phyloP scores from a whole-genome alignment of 2,329 filamentous ascomycete genomes.

The Paecilomyces formosus region DNA sequence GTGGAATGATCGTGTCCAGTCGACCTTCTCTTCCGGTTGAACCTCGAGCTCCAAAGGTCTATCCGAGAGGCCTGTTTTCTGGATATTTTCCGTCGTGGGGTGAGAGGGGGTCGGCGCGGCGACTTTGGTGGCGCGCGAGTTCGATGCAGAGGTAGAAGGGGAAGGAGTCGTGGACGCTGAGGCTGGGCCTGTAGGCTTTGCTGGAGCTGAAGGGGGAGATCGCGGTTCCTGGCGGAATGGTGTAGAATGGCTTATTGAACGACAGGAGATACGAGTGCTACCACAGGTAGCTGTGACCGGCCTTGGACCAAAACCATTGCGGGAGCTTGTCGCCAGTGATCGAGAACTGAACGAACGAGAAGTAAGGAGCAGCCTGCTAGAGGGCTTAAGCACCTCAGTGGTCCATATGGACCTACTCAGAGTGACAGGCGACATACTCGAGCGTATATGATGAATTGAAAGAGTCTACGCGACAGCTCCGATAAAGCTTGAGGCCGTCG shows the following conservation, averaged over 20 bases:
- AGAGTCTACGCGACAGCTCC: background rate
- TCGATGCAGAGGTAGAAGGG: constrained; percentile 8
- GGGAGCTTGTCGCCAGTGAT: background rate
- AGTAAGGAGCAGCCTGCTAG: background rate
- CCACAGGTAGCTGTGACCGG: background rate
- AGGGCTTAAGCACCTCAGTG: constrained; percentile 3
- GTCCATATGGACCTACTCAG: constrained; percentile 7
- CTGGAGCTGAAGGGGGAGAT: constrained; percentile 8
- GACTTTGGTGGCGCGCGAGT: constrained; percentile 11
- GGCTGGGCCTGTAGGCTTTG: constrained; percentile 6
- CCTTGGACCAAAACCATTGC: background rate
- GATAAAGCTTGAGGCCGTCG: background rate
- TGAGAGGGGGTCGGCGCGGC: constrained; percentile 18
- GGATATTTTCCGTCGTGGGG: constrained; percentile 28
- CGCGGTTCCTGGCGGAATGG: background rate
- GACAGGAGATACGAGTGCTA: constrained; percentile 7
- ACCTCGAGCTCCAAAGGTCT: constrained; percentile 24
- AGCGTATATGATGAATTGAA: background rate
- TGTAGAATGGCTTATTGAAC: constrained; percentile 10
- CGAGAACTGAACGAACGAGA: constrained; percentile 1
- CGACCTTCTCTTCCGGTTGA: constrained; percentile 44
- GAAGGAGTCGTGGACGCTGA: constrained; percentile 6
- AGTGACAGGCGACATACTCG: constrained; percentile 7
- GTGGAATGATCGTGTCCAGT: constrained; percentile 82
- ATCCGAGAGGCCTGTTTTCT: constrained; percentile 30